Evolutionary conservation across 164 flowering plant genomes (phyloP).

Genomic region (Akebia trifoliata): DNA sequence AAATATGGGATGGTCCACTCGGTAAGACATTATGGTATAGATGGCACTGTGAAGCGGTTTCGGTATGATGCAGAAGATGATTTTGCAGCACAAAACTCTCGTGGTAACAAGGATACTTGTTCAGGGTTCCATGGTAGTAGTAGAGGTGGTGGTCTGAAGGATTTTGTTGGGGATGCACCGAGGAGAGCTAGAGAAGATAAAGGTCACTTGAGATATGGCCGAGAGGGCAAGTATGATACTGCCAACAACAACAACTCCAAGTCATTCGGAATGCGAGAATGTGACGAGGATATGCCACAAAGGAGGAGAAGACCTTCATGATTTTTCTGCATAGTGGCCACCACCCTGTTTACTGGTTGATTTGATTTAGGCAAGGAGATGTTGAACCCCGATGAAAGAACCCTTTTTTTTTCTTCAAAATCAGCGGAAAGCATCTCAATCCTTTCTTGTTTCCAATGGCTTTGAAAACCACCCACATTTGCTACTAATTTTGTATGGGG

Average conservation of each 20-base stretch:
- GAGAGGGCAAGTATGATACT: slow-evolving; percentile 21
- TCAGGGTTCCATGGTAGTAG: slow-evolving; percentile 28
- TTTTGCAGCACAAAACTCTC: slow-evolving; percentile 19
- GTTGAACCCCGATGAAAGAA: too few species aligned
- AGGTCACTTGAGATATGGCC: slow-evolving; percentile 18
- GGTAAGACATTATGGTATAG: slow-evolving; percentile 22
- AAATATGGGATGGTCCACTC: slow-evolving; percentile 28
- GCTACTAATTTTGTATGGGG: too few species aligned
- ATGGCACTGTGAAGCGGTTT: slow-evolving; percentile 28
- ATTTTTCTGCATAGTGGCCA: slow-evolving; percentile 11
- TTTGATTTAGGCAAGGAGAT: slow-evolving; percentile 15
- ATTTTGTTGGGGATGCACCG: slow-evolving; percentile 21
- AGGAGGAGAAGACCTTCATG: slow-evolving; percentile 28
- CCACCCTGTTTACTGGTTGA: slow-evolving; percentile 10
- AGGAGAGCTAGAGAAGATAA: slow-evolving; percentile 33
- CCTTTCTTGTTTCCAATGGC: too few species aligned
- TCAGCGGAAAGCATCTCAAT: slow-evolving; percentile 20
- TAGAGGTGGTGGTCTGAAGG: slow-evolving; percentile 28
- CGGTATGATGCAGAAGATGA: slow-evolving; percentile 30
- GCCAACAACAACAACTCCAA: too few species aligned
- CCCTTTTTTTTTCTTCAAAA: too few species aligned
- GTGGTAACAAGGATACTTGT: slow-evolving; percentile 18
- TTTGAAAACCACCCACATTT: too few species aligned
- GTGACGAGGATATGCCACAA: slow-evolving; percentile 22
- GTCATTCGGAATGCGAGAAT: slow-evolving; percentile 21